Base-by-base conservation (phyloP, 352 stramenopile genomes). In the Pythium monospermum region DNA sequence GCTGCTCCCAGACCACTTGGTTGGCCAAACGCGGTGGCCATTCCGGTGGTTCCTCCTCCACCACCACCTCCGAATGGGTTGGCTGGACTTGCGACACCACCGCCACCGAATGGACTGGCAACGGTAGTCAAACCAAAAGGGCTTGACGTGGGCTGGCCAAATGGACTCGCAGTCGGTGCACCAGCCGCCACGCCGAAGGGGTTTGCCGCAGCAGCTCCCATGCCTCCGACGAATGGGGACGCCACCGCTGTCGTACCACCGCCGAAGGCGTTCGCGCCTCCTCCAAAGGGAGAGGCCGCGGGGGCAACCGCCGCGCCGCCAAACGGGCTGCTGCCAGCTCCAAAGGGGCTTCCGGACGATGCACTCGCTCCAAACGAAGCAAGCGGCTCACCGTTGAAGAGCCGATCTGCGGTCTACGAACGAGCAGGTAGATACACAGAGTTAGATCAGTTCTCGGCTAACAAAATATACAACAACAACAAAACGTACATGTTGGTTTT, bases 341-440 rank as follows among this genome's bases (percentile, higher is more conserved):
- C 28, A 41, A 45, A 61, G 16, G 50, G 19, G 0, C n/a, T n/a
- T n/a, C n/a, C n/a, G n/a, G 49, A 48, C 30, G 44, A 43, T 13
- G 27, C 44, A 6, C 40, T 50, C 10, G 46, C 51, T 19, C 41
- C 33, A 5, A 57, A 35, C 2, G 54, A 47, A 10, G 64, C 55
- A 30, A 85, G 44, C 2, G 60, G 41, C 28, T 85, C 70, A 31
- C 77, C 77, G 32, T 68, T 66, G 40, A 88, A 83, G 11, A 88
- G 56, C 8, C 73, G 76, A 50, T 73, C 65, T 0, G 64, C 67
- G 1, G 64, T 69, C 64, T 83, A 35, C 10, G 15, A 8, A 47
- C 8, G 30, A 13, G 13, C 30, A 35, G n/a, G n/a, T n/a, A n/a
- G n/a, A n/a, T n/a, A n/a, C n/a, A n/a, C n/a, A n/a, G n/a, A n/a